Base-by-base conservation (phyloP, 306 rosid genomes). In the Phaseolus lunatus region DNA sequence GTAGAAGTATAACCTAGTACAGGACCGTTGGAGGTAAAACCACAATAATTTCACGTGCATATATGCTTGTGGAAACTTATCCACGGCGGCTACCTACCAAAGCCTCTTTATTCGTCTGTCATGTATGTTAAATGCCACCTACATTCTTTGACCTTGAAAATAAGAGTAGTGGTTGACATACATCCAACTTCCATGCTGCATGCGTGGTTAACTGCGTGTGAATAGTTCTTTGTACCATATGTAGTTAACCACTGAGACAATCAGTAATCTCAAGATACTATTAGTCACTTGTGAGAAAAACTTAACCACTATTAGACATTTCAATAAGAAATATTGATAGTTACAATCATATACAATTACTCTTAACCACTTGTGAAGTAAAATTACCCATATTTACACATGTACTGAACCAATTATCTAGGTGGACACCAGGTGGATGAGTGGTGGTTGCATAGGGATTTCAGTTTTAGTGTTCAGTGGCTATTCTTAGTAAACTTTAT, bases 391-490 rank as follows among this genome's bases (percentile, higher is more conserved):
- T 45, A 13, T 45, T 45, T 45, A 13, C 50, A 3, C 50, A 47
- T 47, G 3, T 47, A 47, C 7, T 15, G 1, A 47, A 47, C 52
- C n/a, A 47, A 15, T 5, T 45, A 45, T 3, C 52, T 47, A 5
- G 19, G 52, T 44, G 15, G n/a, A 12, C 16, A 12, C 49, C 5
- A 15, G 16, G 49, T 47, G 52, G 5, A 47, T 15, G 19, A 71
- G 23, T 53, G 50, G 37, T 72, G 35, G 35, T n/a, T 53, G 77
- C 22, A 3, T 33, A 33, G 9, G 78, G 78, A 57, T 73, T 54
- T 15, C 24, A 16, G 43, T 61, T 70, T 63, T 16, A 39, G 58
- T 62, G 58, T 39, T 50, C 50, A 50, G 18, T 24, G 57, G 35
- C 70, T 70, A 15, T 12, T 59, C 29, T n/a, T 71, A 72, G 37